These are phyloP conservation scores for Crucibulum laeve DNA, from an alignment of 768 basidiomycete genomes.

Conservation along the genomic window DNA sequence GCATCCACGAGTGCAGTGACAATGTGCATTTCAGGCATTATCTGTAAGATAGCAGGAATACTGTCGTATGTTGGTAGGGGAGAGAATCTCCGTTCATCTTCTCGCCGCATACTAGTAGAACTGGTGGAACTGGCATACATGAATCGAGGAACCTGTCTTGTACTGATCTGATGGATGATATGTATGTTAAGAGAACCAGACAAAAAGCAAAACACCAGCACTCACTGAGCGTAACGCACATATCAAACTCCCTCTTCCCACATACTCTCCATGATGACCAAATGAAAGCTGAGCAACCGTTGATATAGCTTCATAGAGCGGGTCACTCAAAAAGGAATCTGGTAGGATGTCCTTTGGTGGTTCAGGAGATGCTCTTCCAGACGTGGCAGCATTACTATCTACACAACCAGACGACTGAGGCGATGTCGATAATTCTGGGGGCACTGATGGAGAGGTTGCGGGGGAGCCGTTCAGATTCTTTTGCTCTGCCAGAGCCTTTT, in stretches of 20 bases:
- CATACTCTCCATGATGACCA: conserved; percentile 44
- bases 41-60: conserved; percentile 27
- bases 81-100: conserved; percentile 16
- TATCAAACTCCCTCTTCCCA: conserved; percentile 42
- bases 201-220: neutral
- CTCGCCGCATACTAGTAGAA: conserved; percentile 21
- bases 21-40: conserved; percentile 25
- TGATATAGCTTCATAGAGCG: conserved; percentile 35
- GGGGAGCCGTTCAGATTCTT: conserved; percentile 7
- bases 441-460: conserved; percentile 7
- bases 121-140: conserved; percentile 38
- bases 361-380: conserved; percentile 9
- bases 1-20: conserved; percentile 29
- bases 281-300: conserved; percentile 38
- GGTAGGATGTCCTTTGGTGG: conserved; percentile 11
- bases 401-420: neutral
- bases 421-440: conserved; percentile 9
- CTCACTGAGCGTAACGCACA: conserved; percentile 43
- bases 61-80: conserved; percentile 14
- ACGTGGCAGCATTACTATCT: neutral
- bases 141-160: conserved; percentile 25
- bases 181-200: neutral
- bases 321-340: conserved; percentile 18
- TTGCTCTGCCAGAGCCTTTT: conserved; percentile 17
- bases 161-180: conserved; percentile 25